A percentile compares a stretch with the other conserved stretches of the same genome.
Evolutionary conservation across 495 filamentous ascomycete species (phyloP).

Genomic region (Clavariopsis aquatica): DNA sequence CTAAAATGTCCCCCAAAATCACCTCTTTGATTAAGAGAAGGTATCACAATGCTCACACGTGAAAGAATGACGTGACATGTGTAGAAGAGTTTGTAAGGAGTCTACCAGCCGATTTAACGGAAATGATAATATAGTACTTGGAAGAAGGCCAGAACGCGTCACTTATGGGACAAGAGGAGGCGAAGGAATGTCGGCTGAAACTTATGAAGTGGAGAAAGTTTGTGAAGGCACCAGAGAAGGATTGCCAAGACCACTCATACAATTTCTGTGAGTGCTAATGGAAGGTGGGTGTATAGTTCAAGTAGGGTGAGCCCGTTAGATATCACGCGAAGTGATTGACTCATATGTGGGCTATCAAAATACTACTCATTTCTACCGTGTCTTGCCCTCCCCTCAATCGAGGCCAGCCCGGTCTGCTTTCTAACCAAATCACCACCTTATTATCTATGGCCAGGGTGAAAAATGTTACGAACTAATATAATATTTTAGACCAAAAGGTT

Average conservation of each 20-base stretch:
- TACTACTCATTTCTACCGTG: no score
- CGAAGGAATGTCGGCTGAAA: constrained; percentile 48
- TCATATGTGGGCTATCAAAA: no score
- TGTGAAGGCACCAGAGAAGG: constrained; percentile 9
- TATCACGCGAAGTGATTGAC: no score
- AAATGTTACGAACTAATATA: no score
- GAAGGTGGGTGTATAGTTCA: no score
- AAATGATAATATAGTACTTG: constrained; percentile 22
- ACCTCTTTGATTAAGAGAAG: constrained; percentile 18
- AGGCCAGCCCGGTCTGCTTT: no score
- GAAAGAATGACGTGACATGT: not conserved
- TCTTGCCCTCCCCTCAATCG: no score
- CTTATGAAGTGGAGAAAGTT: constrained; percentile 51
- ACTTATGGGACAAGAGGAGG: constrained; percentile 49
- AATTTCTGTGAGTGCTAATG: constrained; percentile 30
- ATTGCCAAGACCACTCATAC: constrained; percentile 26
- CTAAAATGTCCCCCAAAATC: constrained; percentile 21
- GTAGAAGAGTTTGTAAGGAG: not conserved
- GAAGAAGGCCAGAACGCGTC: constrained; percentile 1
- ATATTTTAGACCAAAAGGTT: no score
- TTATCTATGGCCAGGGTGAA: no score
- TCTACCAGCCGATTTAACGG: constrained; percentile 28
- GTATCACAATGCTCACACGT: not conserved
- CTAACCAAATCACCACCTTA: no score
- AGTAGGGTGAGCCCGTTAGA: no score